Evolutionary conservation across 2,329 filamentous ascomycete genomes (phyloP).

Genomic region (Zasmidium citrigriseum): DNA sequence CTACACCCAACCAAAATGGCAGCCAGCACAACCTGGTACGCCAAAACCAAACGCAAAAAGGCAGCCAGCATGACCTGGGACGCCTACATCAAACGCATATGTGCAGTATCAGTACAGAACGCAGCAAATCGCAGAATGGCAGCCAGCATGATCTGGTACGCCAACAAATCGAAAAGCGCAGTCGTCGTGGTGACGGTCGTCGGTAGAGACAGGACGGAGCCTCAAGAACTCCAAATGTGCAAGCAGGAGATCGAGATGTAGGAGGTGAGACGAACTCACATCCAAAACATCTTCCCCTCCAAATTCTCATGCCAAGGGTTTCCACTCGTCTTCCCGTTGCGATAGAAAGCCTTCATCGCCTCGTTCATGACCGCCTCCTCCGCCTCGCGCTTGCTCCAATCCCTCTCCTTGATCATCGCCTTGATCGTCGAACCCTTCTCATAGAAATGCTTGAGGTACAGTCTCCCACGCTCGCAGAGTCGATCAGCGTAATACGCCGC

Average conservation of each 20-base stretch:
- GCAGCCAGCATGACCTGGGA: conserved; percentile 2
- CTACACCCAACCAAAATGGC: background rate
- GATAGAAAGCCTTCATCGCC: background rate
- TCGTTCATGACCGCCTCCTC: conserved; percentile 1
- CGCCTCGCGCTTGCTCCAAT: background rate
- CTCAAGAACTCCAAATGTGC: conserved; percentile 2
- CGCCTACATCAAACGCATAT: background rate
- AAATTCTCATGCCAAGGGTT: conserved; percentile 31
- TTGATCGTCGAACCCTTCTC: background rate
- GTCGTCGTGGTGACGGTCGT: background rate
- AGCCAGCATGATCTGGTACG: conserved; percentile 13
- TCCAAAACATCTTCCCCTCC: conserved; percentile 33
- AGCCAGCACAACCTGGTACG: too few relatives aligned
- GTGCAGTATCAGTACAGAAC: background rate
- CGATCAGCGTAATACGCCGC: conserved; percentile 44
- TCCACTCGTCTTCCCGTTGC: background rate
- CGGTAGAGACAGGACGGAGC: conserved; percentile 10
- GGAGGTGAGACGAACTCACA: conserved; percentile 10
- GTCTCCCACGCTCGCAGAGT: conserved; percentile 39
- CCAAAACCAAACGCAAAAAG: background rate
- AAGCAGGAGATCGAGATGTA: background rate
- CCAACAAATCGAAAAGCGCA: background rate
- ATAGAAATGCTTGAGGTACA: conserved; percentile 27
- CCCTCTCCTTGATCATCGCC: background rate
- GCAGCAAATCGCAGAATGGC: conserved; percentile 7